Conservation (phyloP, 257 asterid species). For the Solanum arcanum region DNA sequence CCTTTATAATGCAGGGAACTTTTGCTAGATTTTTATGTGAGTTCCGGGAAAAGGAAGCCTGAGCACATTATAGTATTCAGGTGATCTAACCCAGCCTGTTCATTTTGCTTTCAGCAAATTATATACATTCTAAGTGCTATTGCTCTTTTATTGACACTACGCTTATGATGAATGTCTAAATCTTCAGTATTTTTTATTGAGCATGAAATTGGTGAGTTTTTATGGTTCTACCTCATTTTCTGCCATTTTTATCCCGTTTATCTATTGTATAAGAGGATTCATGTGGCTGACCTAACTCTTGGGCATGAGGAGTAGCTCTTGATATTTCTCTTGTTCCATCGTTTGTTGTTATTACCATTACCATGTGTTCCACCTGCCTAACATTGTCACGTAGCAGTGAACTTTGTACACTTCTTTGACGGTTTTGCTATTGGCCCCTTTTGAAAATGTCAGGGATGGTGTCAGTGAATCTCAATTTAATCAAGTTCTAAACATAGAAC, state of each 20-base stretch:
- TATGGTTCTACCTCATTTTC: background rate
- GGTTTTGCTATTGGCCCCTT: background rate
- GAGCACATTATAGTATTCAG: slow-evolving; percentile 78
- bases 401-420: background rate
- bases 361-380: background rate
- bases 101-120: background rate
- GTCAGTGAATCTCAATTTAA: slow-evolving; percentile 84
- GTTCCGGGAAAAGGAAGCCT: slow-evolving; percentile 77
- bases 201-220: background rate
- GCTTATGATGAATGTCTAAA: background rate
- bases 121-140: background rate
- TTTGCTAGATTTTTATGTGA: slow-evolving; percentile 54
- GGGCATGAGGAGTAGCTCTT: background rate
- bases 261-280: background rate
- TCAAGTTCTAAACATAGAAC: slow-evolving; percentile 75
- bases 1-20: slow-evolving; percentile 43
- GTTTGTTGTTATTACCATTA: background rate
- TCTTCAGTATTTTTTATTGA: background rate
- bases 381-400: background rate
- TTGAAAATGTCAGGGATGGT: slow-evolving; percentile 49
- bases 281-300: background rate
- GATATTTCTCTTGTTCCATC: background rate
- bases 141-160: background rate
- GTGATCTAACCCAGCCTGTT: slow-evolving; percentile 13
- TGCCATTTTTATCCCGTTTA: background rate